Percentiles rank a stretch among this genome's conserved stretches.
Evolutionary conservation across 2,329 filamentous ascomycete genomes (phyloP).

Genomic region (Tolypocladium sp.): DNA sequence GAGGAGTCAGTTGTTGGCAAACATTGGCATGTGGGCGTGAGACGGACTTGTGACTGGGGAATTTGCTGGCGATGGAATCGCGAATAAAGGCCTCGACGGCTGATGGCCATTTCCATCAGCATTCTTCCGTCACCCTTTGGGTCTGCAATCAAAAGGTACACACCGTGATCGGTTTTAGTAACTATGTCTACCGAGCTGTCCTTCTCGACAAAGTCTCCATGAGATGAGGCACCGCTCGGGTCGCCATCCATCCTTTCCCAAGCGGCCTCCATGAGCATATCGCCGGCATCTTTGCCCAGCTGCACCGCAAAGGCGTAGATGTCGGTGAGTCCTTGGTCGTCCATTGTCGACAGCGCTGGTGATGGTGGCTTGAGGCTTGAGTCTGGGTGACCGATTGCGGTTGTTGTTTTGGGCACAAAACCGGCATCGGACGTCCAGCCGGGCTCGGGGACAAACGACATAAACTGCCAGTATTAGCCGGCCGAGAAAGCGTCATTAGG

Average conservation of each 20-base stretch:
- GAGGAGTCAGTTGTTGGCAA: neutral
- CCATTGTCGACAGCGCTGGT: slow-evolving; percentile 11
- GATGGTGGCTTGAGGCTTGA: neutral
- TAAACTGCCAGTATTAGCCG: neutral
- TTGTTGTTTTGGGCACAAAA: no score
- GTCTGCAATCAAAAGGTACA: slow-evolving; percentile 3
- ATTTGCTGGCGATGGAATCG: slow-evolving; percentile 43
- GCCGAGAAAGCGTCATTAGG: no score
- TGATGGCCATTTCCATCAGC: slow-evolving; percentile 16
- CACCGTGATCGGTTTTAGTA: slow-evolving; percentile 66
- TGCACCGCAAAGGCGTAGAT: slow-evolving; percentile 65
- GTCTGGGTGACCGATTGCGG: no score
- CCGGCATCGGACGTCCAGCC: neutral
- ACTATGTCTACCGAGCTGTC: slow-evolving; percentile 70
- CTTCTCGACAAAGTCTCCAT: slow-evolving; percentile 43
- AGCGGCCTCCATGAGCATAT: slow-evolving; percentile 55
- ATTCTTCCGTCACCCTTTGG: neutral
- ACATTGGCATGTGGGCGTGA: no score
- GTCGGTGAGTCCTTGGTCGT: slow-evolving; percentile 44
- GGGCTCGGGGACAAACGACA: neutral
- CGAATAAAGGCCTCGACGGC: slow-evolving; percentile 63
- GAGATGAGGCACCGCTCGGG: slow-evolving; percentile 6
- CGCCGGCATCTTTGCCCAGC: slow-evolving; percentile 60
- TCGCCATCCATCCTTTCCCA: slow-evolving; percentile 15
- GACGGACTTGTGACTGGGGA: slow-evolving; percentile 59